Base-by-base conservation (phyloP, 2,329 filamentous ascomycete species). In the Purpureocillium lavendulum region DNA sequence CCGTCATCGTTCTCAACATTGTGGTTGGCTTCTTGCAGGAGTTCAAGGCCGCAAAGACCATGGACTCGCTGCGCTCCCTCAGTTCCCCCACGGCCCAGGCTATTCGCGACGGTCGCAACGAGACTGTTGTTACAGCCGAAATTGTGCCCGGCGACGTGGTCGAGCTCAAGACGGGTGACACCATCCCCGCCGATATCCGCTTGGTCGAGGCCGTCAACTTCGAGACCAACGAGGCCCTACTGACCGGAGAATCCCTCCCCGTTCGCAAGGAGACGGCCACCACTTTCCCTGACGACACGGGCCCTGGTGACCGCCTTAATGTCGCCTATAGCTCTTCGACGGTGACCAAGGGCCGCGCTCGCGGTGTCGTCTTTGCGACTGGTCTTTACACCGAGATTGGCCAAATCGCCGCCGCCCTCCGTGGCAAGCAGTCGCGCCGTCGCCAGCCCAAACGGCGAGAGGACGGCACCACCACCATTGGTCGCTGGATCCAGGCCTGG, bases 151-250 rank as follows among this genome's bases (percentile, higher is more conserved):
- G 77, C 24, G 77, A 81, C 42, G 60, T 80, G 44, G 70, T 71
- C 26, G 60, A 67, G 38, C 59, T 71, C 50, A 72, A 65, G 56
- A 73, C 66, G 2, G 76, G 77, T 33, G 75, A 79, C 46, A 76
- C 74, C n/a, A 66, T 80, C 17, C 76, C 77, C 15, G 77, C 76
- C 4, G 77, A 81, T 48, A 56, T 80, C 7, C 66, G 75, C 37
- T 52, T 73, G 2, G 49, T 78, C 30, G 72, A 80, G 45, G 71
- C 67, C 17, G 71, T 82, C 62, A 84, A 84, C 56, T 71, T 81
- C 32, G 78, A 80, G 49, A 82, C 77, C 45, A 80, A 87, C 44
- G 77, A 82, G 54, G 75, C 77, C 1, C 65, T 80, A 15, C 66
- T 82, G 11, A 82, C 78, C 2, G 78, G 78, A 36, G 78, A 82